These are phyloP conservation scores for Przewalskia tangutica DNA, from an alignment of 257 asterid species.

Conservation along the genomic window DNA sequence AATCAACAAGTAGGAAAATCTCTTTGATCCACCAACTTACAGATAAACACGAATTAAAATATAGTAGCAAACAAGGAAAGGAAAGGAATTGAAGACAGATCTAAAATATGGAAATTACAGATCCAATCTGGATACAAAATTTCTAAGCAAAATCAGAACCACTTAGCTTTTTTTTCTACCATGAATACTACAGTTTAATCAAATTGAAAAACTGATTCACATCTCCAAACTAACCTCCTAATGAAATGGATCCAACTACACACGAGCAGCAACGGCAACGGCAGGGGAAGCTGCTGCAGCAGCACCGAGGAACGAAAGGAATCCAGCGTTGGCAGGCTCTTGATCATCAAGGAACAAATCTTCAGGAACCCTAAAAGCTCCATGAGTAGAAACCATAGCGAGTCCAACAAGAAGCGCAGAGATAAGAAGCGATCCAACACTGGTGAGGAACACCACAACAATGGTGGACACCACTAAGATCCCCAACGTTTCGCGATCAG, in stretches of 20 bases:
- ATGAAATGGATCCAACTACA: conserved; percentile 17
- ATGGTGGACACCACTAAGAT: conserved; percentile 50
- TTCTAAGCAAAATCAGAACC: conserved; percentile 8
- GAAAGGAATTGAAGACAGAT: background rate
- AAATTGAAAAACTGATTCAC: background rate
- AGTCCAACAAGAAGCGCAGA: conserved; percentile 66
- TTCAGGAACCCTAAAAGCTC: conserved; percentile 78
- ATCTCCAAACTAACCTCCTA: conserved; percentile 14
- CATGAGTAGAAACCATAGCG: conserved; percentile 58
- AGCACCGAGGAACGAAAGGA: conserved; percentile 68
- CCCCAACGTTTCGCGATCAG: conserved; percentile 62
- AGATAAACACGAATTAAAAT: background rate
- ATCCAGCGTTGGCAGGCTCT: conserved; percentile 53
- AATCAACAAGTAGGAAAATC: background rate
- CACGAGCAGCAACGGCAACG: conserved; percentile 38
- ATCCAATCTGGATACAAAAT: conserved; percentile 16
- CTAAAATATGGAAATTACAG: conserved; percentile 12
- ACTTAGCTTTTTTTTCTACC: background rate
- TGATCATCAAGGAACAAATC: conserved; percentile 81
- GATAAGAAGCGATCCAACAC: conserved; percentile 69
- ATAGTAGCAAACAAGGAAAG: background rate
- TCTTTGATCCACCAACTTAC: background rate
- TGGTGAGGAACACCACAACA: conserved; percentile 70
- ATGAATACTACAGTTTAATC: conserved; percentile 4
- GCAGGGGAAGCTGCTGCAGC: conserved; percentile 71